A percentile compares a stretch with the other conserved stretches of the same genome.
Evolutionary conservation across 208 protist genomes (phyloP).

Genomic region (Wallacemonas collosoma): DNA sequence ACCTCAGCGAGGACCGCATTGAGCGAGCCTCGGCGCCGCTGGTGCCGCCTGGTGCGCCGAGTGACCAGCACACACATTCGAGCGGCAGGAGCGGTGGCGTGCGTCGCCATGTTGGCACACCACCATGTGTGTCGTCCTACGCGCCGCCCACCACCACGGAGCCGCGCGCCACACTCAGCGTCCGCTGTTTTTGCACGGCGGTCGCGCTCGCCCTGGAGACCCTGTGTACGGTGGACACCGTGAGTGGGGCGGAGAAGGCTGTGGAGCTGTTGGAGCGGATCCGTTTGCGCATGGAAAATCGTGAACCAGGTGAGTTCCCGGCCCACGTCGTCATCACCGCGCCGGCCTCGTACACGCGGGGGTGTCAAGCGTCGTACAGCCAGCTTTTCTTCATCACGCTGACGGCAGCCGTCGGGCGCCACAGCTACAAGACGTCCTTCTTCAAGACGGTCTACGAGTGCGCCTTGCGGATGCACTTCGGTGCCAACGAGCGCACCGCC

Average conservation of each 20-base stretch:
- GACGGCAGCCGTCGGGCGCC: neutral
- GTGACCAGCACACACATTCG: too few species aligned
- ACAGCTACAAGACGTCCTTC: slow-evolving; percentile 5
- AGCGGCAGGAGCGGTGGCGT: neutral
- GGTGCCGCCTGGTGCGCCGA: neutral
- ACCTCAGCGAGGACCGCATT: neutral
- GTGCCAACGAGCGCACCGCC: neutral
- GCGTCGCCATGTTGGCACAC: slow-evolving; percentile 3
- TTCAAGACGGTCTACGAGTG: slow-evolving; percentile 6
- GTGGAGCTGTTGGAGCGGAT: neutral
- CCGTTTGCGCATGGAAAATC: neutral
- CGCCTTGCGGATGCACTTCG: neutral
- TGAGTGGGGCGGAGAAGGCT: neutral
- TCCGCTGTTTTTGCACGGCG: slow-evolving; percentile 3
- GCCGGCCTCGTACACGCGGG: neutral
- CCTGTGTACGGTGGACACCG: neutral
- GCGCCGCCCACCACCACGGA: neutral
- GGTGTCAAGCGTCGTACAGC: neutral
- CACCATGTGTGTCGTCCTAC: neutral
- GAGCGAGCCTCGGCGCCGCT: neutral
- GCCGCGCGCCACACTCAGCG: neutral
- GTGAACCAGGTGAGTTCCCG: neutral
- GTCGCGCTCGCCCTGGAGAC: slow-evolving; percentile 4
- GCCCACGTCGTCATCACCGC: neutral
- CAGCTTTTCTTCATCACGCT: slow-evolving; percentile 6